Evolutionary conservation across 1,139 yeast genomes (phyloP).

Genomic region (Tardiomyces blankii): DNA sequence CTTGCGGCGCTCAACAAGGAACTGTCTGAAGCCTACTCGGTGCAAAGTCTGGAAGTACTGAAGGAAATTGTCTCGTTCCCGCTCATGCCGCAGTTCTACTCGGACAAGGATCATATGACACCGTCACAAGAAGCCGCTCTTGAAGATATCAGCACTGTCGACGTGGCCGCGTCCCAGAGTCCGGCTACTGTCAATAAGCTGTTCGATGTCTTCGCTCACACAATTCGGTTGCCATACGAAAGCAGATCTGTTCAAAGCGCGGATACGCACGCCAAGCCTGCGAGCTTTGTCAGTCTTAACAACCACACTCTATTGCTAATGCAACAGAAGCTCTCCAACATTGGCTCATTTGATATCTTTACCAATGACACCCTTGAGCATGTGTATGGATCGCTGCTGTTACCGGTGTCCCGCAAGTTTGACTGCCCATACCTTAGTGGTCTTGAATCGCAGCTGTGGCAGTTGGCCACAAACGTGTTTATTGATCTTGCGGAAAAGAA

Average conservation of each 20-base stretch:
- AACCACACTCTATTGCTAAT: slow-evolving; percentile 15
- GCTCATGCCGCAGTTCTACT: slow-evolving; percentile 20
- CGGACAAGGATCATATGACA: slow-evolving; percentile 23
- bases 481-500: slow-evolving; percentile 1
- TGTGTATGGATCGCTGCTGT: not conserved
- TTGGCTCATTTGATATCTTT: not conserved
- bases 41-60: not conserved
- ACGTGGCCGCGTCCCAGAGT: slow-evolving; percentile 5
- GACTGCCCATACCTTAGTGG: slow-evolving; percentile 12
- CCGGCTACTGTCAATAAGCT: slow-evolving; percentile 7
- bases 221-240: not conserved
- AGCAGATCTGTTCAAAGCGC: not conserved
- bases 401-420: slow-evolving; percentile 15
- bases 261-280: not conserved
- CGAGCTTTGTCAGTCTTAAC: not conserved
- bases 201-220: not conserved
- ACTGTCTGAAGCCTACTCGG: not conserved
- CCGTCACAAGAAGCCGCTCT: slow-evolving; percentile 23
- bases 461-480: slow-evolving; percentile 18
- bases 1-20: slow-evolving; percentile 12
- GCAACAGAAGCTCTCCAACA: slow-evolving; percentile 33
- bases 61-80: slow-evolving; percentile 13
- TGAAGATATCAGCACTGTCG: slow-evolving; percentile 14
- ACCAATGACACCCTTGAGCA: not conserved
- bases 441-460: slow-evolving; percentile 20